Conservation (phyloP, 345 rosid genomes). For the Hibiscus trionum region DNA sequence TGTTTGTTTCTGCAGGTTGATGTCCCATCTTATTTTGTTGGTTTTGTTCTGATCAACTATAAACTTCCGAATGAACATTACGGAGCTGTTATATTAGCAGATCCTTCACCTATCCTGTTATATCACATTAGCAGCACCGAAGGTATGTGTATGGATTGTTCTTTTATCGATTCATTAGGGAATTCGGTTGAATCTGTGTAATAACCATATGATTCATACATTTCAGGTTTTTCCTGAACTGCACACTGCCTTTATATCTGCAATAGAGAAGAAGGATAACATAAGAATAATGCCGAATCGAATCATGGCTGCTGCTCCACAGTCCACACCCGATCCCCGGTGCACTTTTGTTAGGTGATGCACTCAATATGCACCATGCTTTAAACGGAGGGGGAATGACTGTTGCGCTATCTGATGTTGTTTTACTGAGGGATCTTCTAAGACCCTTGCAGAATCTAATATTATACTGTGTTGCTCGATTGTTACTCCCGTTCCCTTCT, state of each 20-base stretch:
- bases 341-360: constrained; percentile 10
- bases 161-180: neutral
- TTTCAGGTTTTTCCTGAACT: constrained; percentile 39
- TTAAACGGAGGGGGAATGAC: constrained; percentile 17
- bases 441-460: constrained; percentile 12
- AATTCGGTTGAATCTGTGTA: neutral
- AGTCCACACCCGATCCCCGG: constrained; percentile 19
- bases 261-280: constrained; percentile 32
- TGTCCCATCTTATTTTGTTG: constrained; percentile 52
- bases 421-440: constrained; percentile 7
- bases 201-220: neutral
- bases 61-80: constrained; percentile 47
- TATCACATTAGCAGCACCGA: constrained; percentile 58
- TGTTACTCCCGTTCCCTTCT: constrained; percentile 29
- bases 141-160: constrained; percentile 16
- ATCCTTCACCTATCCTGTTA: constrained; percentile 50
- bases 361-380: constrained; percentile 32
- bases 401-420: constrained; percentile 10
- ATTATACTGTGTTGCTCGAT: constrained; percentile 20
- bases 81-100: constrained; percentile 43
- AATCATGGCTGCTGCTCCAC: constrained; percentile 43
- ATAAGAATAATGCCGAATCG: constrained; percentile 38
- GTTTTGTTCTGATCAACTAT: constrained; percentile 52
- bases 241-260: constrained; percentile 23
- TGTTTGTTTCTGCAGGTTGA: constrained; percentile 38